phyloP scores from a whole-genome alignment of 1,284 basidiomycete species.

The Ceratobasidium theobromae region DNA sequence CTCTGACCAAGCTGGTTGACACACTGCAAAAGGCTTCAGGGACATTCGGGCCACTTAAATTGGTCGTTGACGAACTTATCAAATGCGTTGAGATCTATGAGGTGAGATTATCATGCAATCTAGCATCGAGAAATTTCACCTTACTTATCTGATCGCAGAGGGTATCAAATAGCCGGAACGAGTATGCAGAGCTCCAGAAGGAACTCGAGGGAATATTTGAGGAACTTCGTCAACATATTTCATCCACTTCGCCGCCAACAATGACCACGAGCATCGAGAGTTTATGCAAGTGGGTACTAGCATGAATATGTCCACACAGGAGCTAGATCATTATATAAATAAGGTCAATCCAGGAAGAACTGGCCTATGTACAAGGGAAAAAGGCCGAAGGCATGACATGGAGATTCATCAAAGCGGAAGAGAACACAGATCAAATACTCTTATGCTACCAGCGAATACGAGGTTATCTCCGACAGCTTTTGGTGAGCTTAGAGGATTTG shows the following conservation, averaged over 20 bases:
- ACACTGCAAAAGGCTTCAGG: no score
- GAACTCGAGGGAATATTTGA: not conserved
- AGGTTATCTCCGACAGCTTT: not conserved
- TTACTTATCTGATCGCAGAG: no score
- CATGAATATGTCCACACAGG: not conserved
- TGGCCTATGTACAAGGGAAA: not conserved
- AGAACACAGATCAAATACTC: not conserved
- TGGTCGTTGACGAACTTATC: no score
- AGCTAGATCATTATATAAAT: not conserved
- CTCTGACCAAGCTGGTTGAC: no score
- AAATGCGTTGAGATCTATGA: no score
- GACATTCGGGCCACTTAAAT: no score
- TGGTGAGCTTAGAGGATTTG: not conserved
- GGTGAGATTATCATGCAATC: no score
- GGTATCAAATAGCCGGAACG: not conserved
- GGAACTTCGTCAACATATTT: not conserved
- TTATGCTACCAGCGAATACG: not conserved
- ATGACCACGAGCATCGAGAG: not conserved
- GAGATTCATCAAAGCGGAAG: not conserved
- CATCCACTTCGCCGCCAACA: not conserved
- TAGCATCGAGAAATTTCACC: no score
- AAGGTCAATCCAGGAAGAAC: slow-evolving; percentile 3
- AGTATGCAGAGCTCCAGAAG: not conserved
- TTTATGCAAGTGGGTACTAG: not conserved
- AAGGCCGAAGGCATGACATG: not conserved